These are phyloP conservation scores for Gentiana straminea DNA, from an alignment of 257 asterid genomes.

Conservation along the genomic window DNA sequence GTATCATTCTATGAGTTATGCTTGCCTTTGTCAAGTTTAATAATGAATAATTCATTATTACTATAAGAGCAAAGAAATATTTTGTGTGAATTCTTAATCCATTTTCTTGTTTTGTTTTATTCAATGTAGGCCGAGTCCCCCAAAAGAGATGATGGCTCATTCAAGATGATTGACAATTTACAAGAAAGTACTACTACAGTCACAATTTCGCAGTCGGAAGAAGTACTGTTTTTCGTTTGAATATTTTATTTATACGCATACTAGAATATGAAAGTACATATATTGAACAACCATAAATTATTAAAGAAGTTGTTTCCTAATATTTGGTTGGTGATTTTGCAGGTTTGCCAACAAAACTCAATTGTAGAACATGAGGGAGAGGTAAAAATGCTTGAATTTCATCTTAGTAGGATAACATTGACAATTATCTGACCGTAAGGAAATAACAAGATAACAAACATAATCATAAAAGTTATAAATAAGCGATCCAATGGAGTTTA, in stretches of 20 bases:
- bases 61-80: not conserved
- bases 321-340: constrained; percentile 1
- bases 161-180: constrained; percentile 3
- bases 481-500: too few species aligned
- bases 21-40: not conserved
- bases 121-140: constrained; percentile 1
- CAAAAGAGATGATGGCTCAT: constrained; percentile 5
- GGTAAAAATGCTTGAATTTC: constrained; percentile 6
- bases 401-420: too few species aligned
- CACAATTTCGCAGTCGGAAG: not conserved
- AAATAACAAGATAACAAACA: too few species aligned
- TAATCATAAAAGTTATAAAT: too few species aligned
- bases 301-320: not conserved
- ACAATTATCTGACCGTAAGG: too few species aligned
- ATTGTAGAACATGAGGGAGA: constrained; percentile 19
- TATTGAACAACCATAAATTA: not conserved
- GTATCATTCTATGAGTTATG: not conserved
- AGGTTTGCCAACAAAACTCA: constrained; percentile 15
- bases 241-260: not conserved
- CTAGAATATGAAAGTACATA: not conserved
- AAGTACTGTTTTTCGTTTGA: not conserved
- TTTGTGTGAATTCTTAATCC: not conserved
- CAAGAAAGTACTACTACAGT: not conserved
- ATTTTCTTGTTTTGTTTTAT: not conserved
- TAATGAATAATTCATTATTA: not conserved